Evolutionary conservation across 2,329 filamentous ascomycete genomes (phyloP), one percentile per base, ranked within the genome.

Genomic region (Cylindrodendrum hubeiense): DNA sequence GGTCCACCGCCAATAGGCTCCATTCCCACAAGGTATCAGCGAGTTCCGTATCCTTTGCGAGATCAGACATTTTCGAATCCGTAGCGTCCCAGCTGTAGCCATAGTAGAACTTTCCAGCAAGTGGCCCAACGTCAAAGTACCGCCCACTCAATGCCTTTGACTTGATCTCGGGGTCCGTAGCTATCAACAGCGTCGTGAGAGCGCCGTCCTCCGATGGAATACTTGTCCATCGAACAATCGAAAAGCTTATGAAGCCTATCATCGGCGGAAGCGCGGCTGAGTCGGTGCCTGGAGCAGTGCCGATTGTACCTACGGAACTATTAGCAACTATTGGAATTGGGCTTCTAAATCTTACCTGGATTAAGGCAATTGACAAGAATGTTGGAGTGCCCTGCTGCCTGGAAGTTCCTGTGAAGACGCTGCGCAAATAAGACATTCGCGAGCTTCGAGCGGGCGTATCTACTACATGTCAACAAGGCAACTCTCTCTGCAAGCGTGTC

Each of bases 1-100:
- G n/a, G n/a, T n/a, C n/a, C n/a, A n/a, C n/a, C n/a, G n/a, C n/a
- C n/a, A n/a, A n/a, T 30, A 30, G 12, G 34, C 30, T 53, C 50
- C 50, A 53, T 15, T 53, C 8, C 50, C 50, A 53, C 34, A 53
- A 41, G 4, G 26, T 39, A 33, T 53, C n/a, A 13, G 33, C 33
- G n/a, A 53, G 50, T 39, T 39, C 8, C 13, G 41, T 13, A 53
- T 53, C 17, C 21, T 12, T 26, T 22, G 50, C 50, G 19, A 41
- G 33, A 22, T 53, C 50, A 24, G 50, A 53, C 9, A 53, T 4
- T 39, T 53, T 53, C 13, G 34, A 22, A 9, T 53, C 50, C 9
- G 50, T 53, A 24, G 50, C 50, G 21, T 53, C 50, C 50, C 50
- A 41, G 22, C 50, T 53, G 33, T 53, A 53, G n/a, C 50, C 30